These are phyloP conservation scores for Epichloe gansuensis DNA, from an alignment of 2,329 filamentous ascomycete genomes.

Conservation along the genomic window DNA sequence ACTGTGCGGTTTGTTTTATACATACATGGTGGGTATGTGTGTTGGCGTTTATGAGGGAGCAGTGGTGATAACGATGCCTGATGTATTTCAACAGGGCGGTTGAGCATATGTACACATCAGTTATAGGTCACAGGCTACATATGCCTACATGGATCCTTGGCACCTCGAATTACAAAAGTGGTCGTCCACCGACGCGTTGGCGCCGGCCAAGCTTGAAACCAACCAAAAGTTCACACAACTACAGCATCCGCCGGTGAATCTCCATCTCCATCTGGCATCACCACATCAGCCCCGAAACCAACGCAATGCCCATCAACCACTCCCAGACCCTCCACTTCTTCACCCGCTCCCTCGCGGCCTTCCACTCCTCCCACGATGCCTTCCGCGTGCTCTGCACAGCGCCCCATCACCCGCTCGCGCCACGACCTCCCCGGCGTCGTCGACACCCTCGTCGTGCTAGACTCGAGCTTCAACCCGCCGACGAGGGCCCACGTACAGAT, in stretches of 20 bases:
- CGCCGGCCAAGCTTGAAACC: too few relatives aligned
- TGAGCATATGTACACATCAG: too few relatives aligned
- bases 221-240: neutral
- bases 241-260: neutral
- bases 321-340: constrained; percentile 27
- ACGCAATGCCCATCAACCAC: neutral
- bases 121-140: too few relatives aligned
- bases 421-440: neutral
- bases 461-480: constrained; percentile 59
- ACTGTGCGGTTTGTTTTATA: too few relatives aligned
- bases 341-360: constrained; percentile 30
- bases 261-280: too few relatives aligned
- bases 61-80: too few relatives aligned
- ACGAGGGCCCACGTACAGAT: constrained; percentile 49
- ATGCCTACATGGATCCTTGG: too few relatives aligned
- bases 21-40: too few relatives aligned
- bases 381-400: constrained; percentile 34
- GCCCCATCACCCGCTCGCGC: neutral
- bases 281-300: neutral
- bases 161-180: too few relatives aligned
- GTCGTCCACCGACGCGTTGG: too few relatives aligned
- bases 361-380: constrained; percentile 29
- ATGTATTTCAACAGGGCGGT: too few relatives aligned
- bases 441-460: constrained; percentile 41
- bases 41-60: too few relatives aligned